Base-by-base conservation (phyloP, 2,329 filamentous ascomycete species). In the Fusarium vanettenii region DNA sequence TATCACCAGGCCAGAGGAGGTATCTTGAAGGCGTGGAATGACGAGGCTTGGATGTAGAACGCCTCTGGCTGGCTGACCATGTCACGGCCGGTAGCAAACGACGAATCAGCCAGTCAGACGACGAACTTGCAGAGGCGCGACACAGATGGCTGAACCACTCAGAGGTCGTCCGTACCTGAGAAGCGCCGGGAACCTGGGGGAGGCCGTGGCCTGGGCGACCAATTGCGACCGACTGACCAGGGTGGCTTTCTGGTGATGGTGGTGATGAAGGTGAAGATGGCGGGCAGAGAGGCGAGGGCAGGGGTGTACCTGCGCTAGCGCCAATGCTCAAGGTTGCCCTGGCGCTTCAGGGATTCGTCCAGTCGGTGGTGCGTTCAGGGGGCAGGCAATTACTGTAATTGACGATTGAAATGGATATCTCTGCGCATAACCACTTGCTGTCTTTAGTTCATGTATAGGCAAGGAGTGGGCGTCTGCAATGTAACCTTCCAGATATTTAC, bases 271-370 rank as follows among this genome's bases (percentile, higher is more conserved):
- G 64, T 67, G 60, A 60, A 52, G 50, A 66, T 60, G 43, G 52
- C 37, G 41, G 43, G 16, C 55, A 52, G 48, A 72, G 61, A 25
- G 37, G 61, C 29, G 52, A 43, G 61, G 64, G 25, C 31, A 43
- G 35, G 71, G 69, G 72, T 63, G 72, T 74, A 67, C 72, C 72
- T 74, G 72, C 72, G 56, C 72, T 74, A 74, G 72, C 72, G 72
- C 61, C 18, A 43, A 43, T 43, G n/a, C 39, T 43, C 43, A 18
- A 33, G 60, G 60, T 41, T 45, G 27, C 27, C 62, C 39, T 60
- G 48, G 69, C 72, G 65, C 61, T 75, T 70, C 64, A 59, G 45
- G 64, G 45, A 61, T 45, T 59, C 56, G 43, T 48, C 37, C 52
- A 18, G 10, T n/a, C 13, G 31, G 41, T 22, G 20, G n/a, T 45